Evolutionary conservation across 768 basidiomycete species (phyloP).

Genomic region (Podaxis sp.): DNA sequence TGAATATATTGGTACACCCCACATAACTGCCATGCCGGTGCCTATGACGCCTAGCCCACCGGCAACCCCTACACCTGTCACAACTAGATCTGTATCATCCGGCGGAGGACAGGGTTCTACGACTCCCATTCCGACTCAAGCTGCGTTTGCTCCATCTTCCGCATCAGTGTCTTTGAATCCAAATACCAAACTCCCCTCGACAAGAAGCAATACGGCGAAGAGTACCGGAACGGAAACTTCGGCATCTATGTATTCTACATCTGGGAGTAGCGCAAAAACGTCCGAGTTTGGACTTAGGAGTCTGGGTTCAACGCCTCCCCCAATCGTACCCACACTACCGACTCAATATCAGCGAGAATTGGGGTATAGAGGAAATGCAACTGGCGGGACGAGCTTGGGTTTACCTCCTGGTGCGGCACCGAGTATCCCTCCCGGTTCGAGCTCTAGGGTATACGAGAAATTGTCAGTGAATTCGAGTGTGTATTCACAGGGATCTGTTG

Average conservation of each 20-base stretch:
- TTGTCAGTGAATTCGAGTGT: background rate
- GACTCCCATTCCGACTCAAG: background rate
- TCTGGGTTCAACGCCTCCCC: background rate
- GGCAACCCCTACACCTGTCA: background rate
- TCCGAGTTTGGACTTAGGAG: conserved; percentile 13
- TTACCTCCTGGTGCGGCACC: conserved; percentile 3
- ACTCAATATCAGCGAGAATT: background rate
- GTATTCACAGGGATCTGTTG: background rate
- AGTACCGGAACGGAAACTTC: background rate
- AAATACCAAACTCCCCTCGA: background rate
- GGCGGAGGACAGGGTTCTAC: background rate
- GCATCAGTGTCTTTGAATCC: background rate
- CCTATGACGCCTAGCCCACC: background rate
- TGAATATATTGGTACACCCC: background rate
- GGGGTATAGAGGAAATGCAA: background rate
- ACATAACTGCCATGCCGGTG: no score
- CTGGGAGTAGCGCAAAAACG: conserved; percentile 16
- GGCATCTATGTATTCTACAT: conserved; percentile 13
- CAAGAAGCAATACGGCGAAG: background rate
- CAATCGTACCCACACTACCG: background rate
- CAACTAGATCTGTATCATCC: background rate
- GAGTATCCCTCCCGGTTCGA: background rate
- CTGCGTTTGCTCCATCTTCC: background rate
- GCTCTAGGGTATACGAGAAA: background rate
- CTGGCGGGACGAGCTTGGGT: background rate